Evolutionary conservation across 1,284 basidiomycete genomes (phyloP), one percentile per base, ranked within the genome.

Genomic region (Boletellus deceptivus): DNA sequence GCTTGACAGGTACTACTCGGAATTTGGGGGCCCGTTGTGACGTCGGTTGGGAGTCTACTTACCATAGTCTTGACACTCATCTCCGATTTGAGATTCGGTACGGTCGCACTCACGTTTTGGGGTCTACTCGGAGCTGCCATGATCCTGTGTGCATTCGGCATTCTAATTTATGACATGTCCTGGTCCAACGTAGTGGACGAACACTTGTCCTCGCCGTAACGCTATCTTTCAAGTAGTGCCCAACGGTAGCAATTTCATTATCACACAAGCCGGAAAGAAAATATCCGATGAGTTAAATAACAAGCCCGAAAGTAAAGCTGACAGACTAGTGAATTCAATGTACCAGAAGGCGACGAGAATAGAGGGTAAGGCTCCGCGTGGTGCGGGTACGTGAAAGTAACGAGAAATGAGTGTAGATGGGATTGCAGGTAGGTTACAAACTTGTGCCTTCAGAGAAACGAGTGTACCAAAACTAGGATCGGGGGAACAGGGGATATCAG

Each of bases 11-110:
- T 90, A 49, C 71, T 93, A 2, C 69, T 93, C 36, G 85, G 84
- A 17, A 64, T 87, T 13, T 93, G 89, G 91, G 92, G 91, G 6
- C 90, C 91, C 2, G 82, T 93, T 40, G 78, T 91, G 45, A 82
- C 82, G n/a, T 89, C 88, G 8, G 89, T 93, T 37, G 90, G 89
- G 40, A 89, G 79, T 65, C 75, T 94, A 17, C 75, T 92, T 44
- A 93, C 91, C 7, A 92, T 93, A 58, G 86, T 93, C 25, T 76
- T 93, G 41, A 86, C 91, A 24, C 80, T 89, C 50, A 60, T 88
- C 18, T 83, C 84, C 24, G 91, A 93, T 66, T 72, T 84, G 25
- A 58, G 83, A 20, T 82, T 90, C 51, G 82, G 84, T 16, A 74
- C 76, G 40, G 74, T 80, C 40, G 73, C 75, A 4, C 61, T 89